Conservation (phyloP, 2,329 filamentous ascomycete species). For the Fusarium chuoi region DNA sequence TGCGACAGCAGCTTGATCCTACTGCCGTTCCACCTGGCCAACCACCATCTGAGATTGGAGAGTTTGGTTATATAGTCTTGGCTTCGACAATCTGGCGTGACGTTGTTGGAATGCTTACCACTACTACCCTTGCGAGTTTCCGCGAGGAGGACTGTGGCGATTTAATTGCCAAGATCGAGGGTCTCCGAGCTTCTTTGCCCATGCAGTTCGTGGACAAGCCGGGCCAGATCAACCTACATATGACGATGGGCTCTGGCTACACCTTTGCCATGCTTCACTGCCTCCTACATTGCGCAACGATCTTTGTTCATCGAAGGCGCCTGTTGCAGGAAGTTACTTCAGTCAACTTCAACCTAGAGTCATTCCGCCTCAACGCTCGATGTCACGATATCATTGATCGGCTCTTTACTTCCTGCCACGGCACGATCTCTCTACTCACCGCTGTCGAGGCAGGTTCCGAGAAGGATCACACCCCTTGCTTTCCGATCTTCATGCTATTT, state of each 20-base stretch:
- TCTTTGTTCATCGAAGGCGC: constrained; percentile 69
- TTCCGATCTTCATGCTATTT: constrained; percentile 72
- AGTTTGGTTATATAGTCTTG: constrained; percentile 70
- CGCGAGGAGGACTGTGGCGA: constrained; percentile 63
- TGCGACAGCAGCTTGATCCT: constrained; percentile 55
- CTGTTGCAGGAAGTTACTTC: constrained; percentile 67
- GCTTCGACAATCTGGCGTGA: constrained; percentile 71
- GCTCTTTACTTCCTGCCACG: constrained; percentile 68
- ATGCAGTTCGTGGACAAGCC: constrained; percentile 71
- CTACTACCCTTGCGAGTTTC: constrained; percentile 61
- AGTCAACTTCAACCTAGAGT: constrained; percentile 62
- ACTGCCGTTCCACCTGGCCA: constrained; percentile 51
- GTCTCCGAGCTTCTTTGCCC: constrained; percentile 63
- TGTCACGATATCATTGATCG: constrained; percentile 65
- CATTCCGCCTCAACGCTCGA: constrained; percentile 62
- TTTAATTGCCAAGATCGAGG: constrained; percentile 65
- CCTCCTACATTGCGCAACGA: constrained; percentile 68
- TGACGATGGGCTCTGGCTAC: constrained; percentile 72
- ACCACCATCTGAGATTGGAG: constrained; percentile 62
- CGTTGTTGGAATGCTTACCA: constrained; percentile 70
- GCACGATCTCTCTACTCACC: constrained; percentile 65
- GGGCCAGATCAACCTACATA: constrained; percentile 69
- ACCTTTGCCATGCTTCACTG: constrained; percentile 72
- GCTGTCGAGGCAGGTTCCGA: constrained; percentile 66
- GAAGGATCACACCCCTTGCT: constrained; percentile 68